Evolutionary conservation across 305 asterid species (phyloP).

Genomic region (Fraxinus nigra): DNA sequence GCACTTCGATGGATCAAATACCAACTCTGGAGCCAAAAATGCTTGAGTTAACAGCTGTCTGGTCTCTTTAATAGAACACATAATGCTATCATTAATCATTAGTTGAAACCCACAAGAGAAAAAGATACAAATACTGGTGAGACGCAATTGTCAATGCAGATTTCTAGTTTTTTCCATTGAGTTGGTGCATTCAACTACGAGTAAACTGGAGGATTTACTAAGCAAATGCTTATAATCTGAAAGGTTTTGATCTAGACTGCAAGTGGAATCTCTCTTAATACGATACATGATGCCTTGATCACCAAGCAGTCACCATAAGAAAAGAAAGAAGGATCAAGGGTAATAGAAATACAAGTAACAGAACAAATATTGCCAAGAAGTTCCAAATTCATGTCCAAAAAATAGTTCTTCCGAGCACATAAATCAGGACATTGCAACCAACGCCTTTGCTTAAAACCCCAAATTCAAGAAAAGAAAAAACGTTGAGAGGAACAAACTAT

Average conservation of each 20-base stretch:
- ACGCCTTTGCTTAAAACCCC: not conserved
- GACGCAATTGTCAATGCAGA: not conserved
- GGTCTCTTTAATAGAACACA: not conserved
- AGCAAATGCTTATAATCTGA: not conserved
- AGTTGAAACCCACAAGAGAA: not conserved
- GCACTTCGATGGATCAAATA: constrained; percentile 65
- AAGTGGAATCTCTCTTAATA: not conserved
- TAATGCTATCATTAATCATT: not conserved
- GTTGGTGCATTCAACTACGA: not conserved
- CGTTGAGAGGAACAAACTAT: not conserved
- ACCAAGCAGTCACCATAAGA: not conserved
- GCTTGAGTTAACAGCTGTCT: not conserved
- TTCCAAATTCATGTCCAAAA: not conserved
- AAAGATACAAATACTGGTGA: not conserved
- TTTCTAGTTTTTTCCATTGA: not conserved
- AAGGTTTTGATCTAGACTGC: not conserved
- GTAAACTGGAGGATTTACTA: not conserved
- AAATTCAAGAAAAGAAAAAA: not conserved
- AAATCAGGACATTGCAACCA: not conserved
- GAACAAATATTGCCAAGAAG: not conserved
- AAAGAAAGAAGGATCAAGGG: not conserved
- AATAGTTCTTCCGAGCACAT: not conserved
- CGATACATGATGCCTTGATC: not conserved
- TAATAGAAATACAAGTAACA: constrained; percentile 8
- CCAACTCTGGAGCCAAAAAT: constrained; percentile 44